Evolutionary conservation across 495 filamentous ascomycete species (phyloP).

Genomic region (Penicillium flavigenum): DNA sequence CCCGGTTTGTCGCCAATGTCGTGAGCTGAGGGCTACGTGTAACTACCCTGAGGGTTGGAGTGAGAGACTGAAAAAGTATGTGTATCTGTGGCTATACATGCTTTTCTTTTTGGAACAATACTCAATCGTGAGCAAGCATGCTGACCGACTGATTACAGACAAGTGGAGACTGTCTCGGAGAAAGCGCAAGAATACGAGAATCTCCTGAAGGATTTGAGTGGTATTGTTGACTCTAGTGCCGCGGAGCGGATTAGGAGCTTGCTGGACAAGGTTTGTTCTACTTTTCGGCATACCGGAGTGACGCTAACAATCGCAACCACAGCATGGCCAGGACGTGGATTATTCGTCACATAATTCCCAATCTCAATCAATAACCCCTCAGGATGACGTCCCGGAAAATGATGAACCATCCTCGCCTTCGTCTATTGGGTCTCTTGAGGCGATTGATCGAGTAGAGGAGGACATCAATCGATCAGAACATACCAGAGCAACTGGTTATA

Average conservation of each 20-base stretch:
- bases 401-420: slow-evolving; percentile 37
- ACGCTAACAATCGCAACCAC: not conserved
- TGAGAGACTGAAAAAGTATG: slow-evolving; percentile 56
- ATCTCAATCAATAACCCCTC: slow-evolving; percentile 35
- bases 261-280: slow-evolving; percentile 42
- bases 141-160: slow-evolving; percentile 25
- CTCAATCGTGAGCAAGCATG: not conserved
- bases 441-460: slow-evolving; percentile 60
- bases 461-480: slow-evolving; percentile 55
- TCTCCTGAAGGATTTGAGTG: slow-evolving; percentile 42
- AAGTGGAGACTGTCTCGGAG: slow-evolving; percentile 45
- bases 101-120: slow-evolving; percentile 3
- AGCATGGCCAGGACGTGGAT: slow-evolving; percentile 28
- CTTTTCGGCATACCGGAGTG: not conserved
- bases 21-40: slow-evolving; percentile 50
- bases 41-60: slow-evolving; percentile 58
- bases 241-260: slow-evolving; percentile 39
- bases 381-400: slow-evolving; percentile 31
- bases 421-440: slow-evolving; percentile 60
- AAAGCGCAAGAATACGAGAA: slow-evolving; percentile 52
- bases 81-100: not conserved
- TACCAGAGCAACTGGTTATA: slow-evolving; percentile 57
- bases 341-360: slow-evolving; percentile 31
- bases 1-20: slow-evolving; percentile 59
- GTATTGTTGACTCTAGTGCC: slow-evolving; percentile 32